Evolutionary conservation across 495 filamentous ascomycete genomes (phyloP).

Genomic region (Annulohypoxylon bovei): DNA sequence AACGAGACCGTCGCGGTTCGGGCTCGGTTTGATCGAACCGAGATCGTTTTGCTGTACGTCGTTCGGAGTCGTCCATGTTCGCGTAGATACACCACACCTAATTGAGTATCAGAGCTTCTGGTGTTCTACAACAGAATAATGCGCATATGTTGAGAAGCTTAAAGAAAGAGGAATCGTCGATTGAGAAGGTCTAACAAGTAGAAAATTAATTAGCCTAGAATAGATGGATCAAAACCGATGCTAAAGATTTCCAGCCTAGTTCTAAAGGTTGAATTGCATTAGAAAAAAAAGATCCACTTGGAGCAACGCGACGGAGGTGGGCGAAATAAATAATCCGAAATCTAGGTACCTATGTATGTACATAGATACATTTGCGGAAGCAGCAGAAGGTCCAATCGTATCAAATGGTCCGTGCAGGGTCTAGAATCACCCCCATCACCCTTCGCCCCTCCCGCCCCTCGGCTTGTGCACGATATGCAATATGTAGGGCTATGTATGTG

Average conservation of each 20-base stretch:
- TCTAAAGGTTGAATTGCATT: constrained; percentile 14
- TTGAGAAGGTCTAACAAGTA: not conserved
- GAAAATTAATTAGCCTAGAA: constrained; percentile 4
- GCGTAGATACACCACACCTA: not conserved
- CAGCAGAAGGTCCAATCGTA: too few species aligned
- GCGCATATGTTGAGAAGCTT: constrained; percentile 9
- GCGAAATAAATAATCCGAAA: constrained; percentile 18
- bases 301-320: constrained; percentile 13
- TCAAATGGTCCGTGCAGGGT: not conserved
- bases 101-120: not conserved
- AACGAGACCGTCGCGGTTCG: constrained; percentile 78
- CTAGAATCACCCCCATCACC: too few species aligned
- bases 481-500: constrained; percentile 10
- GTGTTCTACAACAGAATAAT: not conserved
- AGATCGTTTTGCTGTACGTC: constrained; percentile 79
- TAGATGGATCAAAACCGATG: not conserved
- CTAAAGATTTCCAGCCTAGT: constrained; percentile 19
- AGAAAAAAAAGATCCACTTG: not conserved
- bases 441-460: not conserved
- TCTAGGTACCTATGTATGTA: not conserved
- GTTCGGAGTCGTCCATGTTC: constrained; percentile 81
- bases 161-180: constrained; percentile 7
- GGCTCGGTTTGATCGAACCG: constrained; percentile 91
- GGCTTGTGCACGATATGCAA: not conserved
- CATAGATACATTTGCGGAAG: not conserved